phyloP scores from a whole-genome alignment of 2,329 filamentous ascomycete genomes.

The Arthrinium puccinioides region DNA sequence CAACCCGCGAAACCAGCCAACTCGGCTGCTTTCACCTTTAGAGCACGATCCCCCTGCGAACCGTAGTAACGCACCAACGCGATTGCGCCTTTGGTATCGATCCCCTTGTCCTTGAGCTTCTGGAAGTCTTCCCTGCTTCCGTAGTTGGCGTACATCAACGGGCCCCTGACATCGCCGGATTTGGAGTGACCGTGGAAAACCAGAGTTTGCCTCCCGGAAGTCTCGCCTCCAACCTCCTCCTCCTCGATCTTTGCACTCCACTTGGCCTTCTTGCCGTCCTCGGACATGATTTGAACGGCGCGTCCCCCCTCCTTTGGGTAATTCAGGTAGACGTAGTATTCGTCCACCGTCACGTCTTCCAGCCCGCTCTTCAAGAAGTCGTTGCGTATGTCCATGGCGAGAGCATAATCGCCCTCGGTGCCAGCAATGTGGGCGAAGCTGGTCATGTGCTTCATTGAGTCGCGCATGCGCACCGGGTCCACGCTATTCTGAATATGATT shows the following conservation, averaged over 20 bases:
- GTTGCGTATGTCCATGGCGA: constrained; percentile 77
- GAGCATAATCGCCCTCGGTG: constrained; percentile 83
- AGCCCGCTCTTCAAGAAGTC: constrained; percentile 66
- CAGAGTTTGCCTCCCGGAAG: constrained; percentile 59
- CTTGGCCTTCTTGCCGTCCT: constrained; percentile 48
- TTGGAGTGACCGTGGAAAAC: constrained; percentile 88
- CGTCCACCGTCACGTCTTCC: constrained; percentile 68
- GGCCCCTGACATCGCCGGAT: constrained; percentile 77
- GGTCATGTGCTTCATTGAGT: constrained; percentile 70
- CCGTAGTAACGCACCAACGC: constrained; percentile 78
- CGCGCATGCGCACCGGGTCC: constrained; percentile 61
- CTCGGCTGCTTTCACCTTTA: constrained; percentile 89
- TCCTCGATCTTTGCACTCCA: constrained; percentile 87
- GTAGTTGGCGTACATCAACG: constrained; percentile 86
- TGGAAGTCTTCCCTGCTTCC: constrained; percentile 81
- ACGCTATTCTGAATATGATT: constrained; percentile 67
- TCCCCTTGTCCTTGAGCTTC: constrained; percentile 58
- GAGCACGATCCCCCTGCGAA: constrained; percentile 60
- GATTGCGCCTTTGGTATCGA: constrained; percentile 73
- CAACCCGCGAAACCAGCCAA: constrained; percentile 79
- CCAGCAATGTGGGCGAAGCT: constrained; percentile 85
- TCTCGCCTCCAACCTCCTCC: constrained; percentile 57
- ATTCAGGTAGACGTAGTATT: constrained; percentile 86
- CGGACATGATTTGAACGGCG: constrained; percentile 71
- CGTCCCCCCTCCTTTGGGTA: constrained; percentile 75